phyloP scores from a whole-genome alignment of 148 eudicot genomes.

The Rhododendron ovatum region DNA sequence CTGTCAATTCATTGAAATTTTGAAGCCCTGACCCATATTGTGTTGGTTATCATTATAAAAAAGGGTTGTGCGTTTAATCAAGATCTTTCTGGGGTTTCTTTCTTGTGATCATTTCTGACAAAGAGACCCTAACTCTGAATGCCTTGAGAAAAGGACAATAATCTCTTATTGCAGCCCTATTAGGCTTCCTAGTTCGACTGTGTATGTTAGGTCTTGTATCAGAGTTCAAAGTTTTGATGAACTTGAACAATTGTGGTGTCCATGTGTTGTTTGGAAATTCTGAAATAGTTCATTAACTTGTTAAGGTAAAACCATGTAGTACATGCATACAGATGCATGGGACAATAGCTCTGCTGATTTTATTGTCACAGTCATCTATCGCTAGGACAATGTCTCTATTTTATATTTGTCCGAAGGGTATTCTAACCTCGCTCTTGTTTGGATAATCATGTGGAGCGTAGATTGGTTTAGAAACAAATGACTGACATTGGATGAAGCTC shows the following conservation, averaged over 20 bases:
- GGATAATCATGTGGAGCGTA: background rate
- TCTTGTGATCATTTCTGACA: background rate
- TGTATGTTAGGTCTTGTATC: background rate
- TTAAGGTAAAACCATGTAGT: background rate
- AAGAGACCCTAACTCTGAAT: background rate
- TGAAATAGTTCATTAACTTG: background rate
- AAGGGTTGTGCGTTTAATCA: background rate
- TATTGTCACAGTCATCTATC: background rate
- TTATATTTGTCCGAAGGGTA: background rate
- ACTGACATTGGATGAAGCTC: background rate
- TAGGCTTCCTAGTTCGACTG: background rate
- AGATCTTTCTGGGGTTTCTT: background rate
- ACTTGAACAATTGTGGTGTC: background rate
- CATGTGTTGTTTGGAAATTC: background rate
- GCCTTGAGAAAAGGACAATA: background rate
- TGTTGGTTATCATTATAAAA: background rate
- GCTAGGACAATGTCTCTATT: background rate
- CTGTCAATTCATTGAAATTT: background rate
- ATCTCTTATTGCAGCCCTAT: background rate
- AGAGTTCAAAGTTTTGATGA: background rate
- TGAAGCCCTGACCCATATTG: background rate
- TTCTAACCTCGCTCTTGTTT: background rate
- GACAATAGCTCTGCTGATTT: background rate
- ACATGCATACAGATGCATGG: background rate
- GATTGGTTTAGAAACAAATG: background rate